Conservation (phyloP, 1,284 basidiomycete genomes). For the Cryptococcus sp. region DNA sequence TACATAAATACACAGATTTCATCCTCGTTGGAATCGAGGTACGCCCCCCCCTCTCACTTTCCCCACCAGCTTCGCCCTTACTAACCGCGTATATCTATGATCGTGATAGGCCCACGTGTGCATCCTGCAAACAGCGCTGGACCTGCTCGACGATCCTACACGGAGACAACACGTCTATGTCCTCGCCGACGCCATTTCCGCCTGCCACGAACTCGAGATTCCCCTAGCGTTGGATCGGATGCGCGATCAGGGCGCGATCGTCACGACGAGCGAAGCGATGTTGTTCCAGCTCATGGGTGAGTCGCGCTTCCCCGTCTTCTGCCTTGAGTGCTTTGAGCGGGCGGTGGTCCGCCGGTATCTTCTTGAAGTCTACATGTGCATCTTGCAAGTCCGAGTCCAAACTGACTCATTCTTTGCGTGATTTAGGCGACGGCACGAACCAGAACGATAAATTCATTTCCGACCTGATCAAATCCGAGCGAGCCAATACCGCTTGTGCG, state of each 20-base stretch:
- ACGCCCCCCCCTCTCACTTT: not conserved
- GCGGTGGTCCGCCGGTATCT: too few species aligned
- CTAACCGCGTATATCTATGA: not conserved
- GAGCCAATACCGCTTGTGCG: not conserved
- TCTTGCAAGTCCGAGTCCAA: too few species aligned
- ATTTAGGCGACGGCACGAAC: not conserved
- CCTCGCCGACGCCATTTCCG: slow-evolving; percentile 80
- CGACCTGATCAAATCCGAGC: not conserved
- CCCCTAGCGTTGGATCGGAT: slow-evolving; percentile 59
- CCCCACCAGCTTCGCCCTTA: too few species aligned
- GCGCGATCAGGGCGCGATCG: slow-evolving; percentile 69
- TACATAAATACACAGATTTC: slow-evolving; percentile 62
- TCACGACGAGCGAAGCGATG: slow-evolving; percentile 78
- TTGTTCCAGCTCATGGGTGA: slow-evolving; percentile 66
- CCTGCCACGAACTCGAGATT: slow-evolving; percentile 63
- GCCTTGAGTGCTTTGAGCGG: not conserved
- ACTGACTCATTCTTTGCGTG: not conserved
- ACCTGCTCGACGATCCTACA: slow-evolving; percentile 53
- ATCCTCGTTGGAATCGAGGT: slow-evolving; percentile 80
- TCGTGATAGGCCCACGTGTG: slow-evolving; percentile 71
- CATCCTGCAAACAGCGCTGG: slow-evolving; percentile 75
- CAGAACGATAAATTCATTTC: not conserved
- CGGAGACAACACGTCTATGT: slow-evolving; percentile 52
- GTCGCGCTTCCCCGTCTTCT: not conserved
- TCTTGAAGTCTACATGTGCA: too few species aligned